These are phyloP conservation scores for Backusella parvicylindrica DNA, from an alignment of 192 early-diverging fungal species.

Conservation along the genomic window DNA sequence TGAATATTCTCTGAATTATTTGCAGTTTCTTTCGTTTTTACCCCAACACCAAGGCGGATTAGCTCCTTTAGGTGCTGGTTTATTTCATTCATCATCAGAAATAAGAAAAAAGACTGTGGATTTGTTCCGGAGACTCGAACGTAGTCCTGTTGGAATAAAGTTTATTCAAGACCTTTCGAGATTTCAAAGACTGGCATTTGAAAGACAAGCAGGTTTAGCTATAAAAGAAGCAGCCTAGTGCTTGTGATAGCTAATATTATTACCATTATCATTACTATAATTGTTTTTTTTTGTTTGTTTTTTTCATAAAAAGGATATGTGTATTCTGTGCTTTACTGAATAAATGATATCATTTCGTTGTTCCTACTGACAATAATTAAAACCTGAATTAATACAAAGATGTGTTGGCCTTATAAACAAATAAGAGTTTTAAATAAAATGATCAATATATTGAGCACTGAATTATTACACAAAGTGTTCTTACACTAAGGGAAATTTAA, in stretches of 20 bases:
- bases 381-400: too few relatives aligned
- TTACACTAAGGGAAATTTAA: too few relatives aligned
- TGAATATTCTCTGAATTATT: background rate
- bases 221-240: background rate
- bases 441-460: too few relatives aligned
- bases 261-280: background rate
- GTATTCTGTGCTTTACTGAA: too few relatives aligned
- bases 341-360: too few relatives aligned
- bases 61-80: conserved; percentile 73
- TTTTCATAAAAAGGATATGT: background rate
- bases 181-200: conserved; percentile 44
- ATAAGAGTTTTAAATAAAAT: too few relatives aligned
- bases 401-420: too few relatives aligned
- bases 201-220: conserved; percentile 21
- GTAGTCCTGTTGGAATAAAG: conserved; percentile 54
- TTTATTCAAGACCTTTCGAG: conserved; percentile 41
- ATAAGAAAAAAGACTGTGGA: conserved; percentile 67
- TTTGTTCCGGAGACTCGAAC: conserved; percentile 69
- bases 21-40: conserved; percentile 62
- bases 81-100: conserved; percentile 69
- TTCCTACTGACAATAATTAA: too few relatives aligned
- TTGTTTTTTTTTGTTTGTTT: background rate
- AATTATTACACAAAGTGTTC: too few relatives aligned
- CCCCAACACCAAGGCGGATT: conserved; percentile 81
- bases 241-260: background rate